Percentiles rank a stretch among this genome's conserved stretches.
Evolutionary conservation across 169 alveolate genomes (phyloP).

Genomic region (Sarcocystis neurona): DNA sequence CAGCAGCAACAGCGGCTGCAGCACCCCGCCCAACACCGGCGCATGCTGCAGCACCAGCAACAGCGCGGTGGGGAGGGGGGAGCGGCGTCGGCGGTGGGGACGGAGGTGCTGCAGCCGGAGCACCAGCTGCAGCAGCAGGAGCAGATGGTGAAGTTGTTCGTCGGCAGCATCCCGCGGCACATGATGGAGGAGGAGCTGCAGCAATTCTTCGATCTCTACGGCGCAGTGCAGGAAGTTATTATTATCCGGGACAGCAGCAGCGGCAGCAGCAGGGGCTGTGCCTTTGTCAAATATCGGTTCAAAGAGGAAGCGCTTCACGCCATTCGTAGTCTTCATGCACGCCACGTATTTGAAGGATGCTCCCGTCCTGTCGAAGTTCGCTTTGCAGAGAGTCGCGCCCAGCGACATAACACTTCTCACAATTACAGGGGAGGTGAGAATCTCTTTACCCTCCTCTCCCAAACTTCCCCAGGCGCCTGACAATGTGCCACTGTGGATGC

Average conservation of each 20-base stretch:
- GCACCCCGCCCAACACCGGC: too few species aligned
- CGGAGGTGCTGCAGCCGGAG: constrained; percentile 85
- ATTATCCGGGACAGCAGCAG: constrained; percentile 82
- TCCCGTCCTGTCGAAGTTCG: constrained; percentile 87
- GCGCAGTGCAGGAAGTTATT: constrained; percentile 84
- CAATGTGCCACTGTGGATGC: too few species aligned
- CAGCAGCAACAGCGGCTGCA: too few species aligned
- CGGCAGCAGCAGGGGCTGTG: constrained; percentile 88
- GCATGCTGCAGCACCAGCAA: not conserved
- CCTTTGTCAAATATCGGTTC: constrained; percentile 84
- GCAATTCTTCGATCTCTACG: constrained; percentile 82
- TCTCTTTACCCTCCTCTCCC: too few species aligned
- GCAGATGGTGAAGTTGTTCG: constrained; percentile 88
- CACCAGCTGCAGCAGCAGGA: too few species aligned
- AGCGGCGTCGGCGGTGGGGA: constrained; percentile 80
- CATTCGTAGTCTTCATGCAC: constrained; percentile 79
- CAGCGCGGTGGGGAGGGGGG: constrained; percentile 72
- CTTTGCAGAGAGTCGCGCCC: constrained; percentile 82
- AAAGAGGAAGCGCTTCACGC: constrained; percentile 90
- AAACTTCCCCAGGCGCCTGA: too few species aligned
- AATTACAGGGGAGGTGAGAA: too few species aligned
- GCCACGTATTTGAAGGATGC: constrained; percentile 81
- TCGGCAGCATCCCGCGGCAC: constrained; percentile 86
- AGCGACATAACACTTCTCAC: too few species aligned
- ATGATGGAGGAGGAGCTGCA: constrained; percentile 81